Base-by-base conservation (phyloP, 805 yeast genomes). In the Ogataea polymorpha region DNA sequence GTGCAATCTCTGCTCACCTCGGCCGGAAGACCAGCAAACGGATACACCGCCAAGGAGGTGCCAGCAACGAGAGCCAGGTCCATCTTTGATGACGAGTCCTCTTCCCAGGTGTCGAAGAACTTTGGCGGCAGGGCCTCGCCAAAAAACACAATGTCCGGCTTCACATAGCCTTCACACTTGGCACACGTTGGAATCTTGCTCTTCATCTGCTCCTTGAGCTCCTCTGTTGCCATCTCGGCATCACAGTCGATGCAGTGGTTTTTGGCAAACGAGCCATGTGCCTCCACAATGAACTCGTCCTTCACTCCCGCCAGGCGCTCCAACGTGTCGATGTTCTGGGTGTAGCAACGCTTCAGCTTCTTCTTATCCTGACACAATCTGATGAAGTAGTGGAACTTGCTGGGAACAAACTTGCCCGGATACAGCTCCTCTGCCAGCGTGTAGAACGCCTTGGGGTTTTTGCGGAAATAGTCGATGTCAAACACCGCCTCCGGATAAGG, bases 401-500 rank as follows among this genome's bases (percentile, higher is more conserved):
- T 85, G 0, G 98, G 97, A 21, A 75, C 62, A 57, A 81, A 91
- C 49, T 83, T 81, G 0, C 96, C 95, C 0, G 99, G 99, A 54
- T 82, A 87, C 37, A 91, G 66, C 53, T 89, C 97, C 12, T 77
- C 77, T 0, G 96, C 95, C 38, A 91, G 68, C 0, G 85, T 77
- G 56, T 86, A 89, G 57, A 91, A 91, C 0, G 97, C 93, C 45
- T 77, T 71, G 0, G 98, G 98, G 38, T 76, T 74, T 41, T 83
- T 70, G 33, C 72, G 66, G 62, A 88, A 87, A 59, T 77, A 91
- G 14, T 82, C 90, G 30, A 91, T 82, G 57, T 90, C 97, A 59
- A 91, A 91, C 1, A 91, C 96, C 0, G 97, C 97, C 58, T 91
- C 99, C 1, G 97, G 93, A 59, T 78, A 89, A 5, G 98, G 98